Percentiles rank a stretch among this genome's conserved stretches.
phyloP scores from a whole-genome alignment of 2,329 filamentous ascomycete genomes.

The Zymoseptoria brevis region DNA sequence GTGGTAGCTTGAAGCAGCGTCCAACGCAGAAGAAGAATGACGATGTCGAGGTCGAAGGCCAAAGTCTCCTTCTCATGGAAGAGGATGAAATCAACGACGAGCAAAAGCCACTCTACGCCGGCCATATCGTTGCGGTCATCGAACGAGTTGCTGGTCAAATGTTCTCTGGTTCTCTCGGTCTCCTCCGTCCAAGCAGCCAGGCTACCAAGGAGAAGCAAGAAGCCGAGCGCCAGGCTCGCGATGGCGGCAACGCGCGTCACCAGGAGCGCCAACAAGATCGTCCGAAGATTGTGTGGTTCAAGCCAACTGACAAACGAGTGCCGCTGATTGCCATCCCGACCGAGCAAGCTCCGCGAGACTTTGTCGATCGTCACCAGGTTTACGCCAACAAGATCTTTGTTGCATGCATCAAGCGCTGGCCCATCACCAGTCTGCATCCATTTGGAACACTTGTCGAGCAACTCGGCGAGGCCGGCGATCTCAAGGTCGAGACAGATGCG shows the following conservation, averaged over 20 bases:
- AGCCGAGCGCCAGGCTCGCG: slow-evolving; percentile 84
- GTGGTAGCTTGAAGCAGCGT: slow-evolving; percentile 90
- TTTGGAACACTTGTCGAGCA: slow-evolving; percentile 97
- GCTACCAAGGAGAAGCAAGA: slow-evolving; percentile 99
- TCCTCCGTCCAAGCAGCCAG: slow-evolving; percentile 92
- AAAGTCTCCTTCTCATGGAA: slow-evolving; percentile 91
- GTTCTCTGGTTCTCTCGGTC: slow-evolving; percentile 90
- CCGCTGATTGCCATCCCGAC: slow-evolving; percentile 96
- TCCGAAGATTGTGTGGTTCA: slow-evolving; percentile 99
- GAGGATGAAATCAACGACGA: slow-evolving; percentile 99
- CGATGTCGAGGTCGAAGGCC: slow-evolving; percentile 95
- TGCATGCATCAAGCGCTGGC: slow-evolving; percentile 98
- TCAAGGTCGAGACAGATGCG: slow-evolving; percentile 96
- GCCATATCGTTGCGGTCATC: slow-evolving; percentile 93
- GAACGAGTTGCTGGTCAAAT: slow-evolving; percentile 96
- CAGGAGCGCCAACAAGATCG: slow-evolving; percentile 86
- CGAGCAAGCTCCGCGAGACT: slow-evolving; percentile 93
- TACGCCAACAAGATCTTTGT: slow-evolving; percentile 98
- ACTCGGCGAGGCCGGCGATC: slow-evolving; percentile 91
- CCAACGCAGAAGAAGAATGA: slow-evolving; percentile 99
- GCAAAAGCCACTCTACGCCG: slow-evolving; percentile 93
- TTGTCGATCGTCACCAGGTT: slow-evolving; percentile 96
- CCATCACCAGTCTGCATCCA: slow-evolving; percentile 97
- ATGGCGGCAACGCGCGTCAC: slow-evolving; percentile 64
- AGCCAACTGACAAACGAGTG: slow-evolving; percentile 97